These are phyloP conservation scores for Pseudotsuga menziesii DNA, from an alignment of 75 land plant genomes.

Conservation along the genomic window DNA sequence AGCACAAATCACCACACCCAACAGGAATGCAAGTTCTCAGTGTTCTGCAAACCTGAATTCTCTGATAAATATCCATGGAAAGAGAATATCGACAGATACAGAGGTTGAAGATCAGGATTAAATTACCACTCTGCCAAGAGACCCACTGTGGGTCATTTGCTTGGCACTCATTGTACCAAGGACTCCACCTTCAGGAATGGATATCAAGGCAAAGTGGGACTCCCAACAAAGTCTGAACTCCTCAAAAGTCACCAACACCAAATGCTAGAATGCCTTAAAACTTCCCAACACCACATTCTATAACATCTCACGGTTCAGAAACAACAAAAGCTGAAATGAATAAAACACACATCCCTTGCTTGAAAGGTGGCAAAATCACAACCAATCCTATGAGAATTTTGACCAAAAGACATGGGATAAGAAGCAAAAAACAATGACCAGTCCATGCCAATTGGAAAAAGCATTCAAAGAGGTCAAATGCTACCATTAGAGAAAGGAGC, in stretches of 20 bases:
- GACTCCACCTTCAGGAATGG: neutral
- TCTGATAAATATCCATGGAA: too few species aligned
- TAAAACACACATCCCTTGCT: conserved; percentile 4
- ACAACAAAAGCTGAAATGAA: neutral
- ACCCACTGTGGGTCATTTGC: neutral
- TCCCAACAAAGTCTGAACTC: neutral
- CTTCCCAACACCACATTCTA: neutral
- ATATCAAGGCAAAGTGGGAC: neutral
- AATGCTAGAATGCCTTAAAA: neutral
- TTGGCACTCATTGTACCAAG: neutral
- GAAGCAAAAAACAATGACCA: neutral
- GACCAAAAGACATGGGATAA: neutral
- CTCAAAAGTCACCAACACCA: neutral
- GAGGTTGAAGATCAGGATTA: neutral
- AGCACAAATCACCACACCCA: neutral
- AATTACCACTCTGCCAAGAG: neutral
- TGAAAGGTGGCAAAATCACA: neutral
- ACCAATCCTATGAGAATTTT: neutral
- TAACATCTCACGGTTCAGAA: neutral
- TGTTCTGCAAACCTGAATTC: neutral
- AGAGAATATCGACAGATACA: neutral
- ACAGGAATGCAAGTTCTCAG: conserved; percentile 5
- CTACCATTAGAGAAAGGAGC: neutral
- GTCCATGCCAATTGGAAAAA: neutral
- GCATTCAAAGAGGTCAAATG: neutral